These are phyloP conservation scores for Bipolaris oryzae DNA, from an alignment of 2,329 filamentous ascomycete species.

Conservation along the genomic window DNA sequence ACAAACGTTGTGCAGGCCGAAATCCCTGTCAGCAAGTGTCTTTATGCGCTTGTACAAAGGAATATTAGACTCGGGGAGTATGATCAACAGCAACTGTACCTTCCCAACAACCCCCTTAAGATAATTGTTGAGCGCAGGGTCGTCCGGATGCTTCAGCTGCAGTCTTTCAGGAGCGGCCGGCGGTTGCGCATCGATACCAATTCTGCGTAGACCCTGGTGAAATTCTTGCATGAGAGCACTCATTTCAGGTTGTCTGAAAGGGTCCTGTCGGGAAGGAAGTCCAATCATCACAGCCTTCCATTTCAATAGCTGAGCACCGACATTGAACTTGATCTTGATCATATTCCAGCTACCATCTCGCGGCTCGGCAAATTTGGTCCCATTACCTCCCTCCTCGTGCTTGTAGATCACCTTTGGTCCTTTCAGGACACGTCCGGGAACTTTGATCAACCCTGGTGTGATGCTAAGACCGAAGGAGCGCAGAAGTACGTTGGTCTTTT, in stretches of 20 bases:
- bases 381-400: neutral
- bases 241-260: constrained; percentile 11
- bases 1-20: constrained; percentile 32
- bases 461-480: constrained; percentile 66
- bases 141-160: constrained; percentile 10
- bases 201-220: constrained; percentile 11
- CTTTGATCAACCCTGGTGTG: constrained; percentile 66
- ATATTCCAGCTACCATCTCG: constrained; percentile 63
- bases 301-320: constrained; percentile 7
- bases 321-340: constrained; percentile 27
- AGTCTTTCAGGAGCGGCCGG: constrained; percentile 11
- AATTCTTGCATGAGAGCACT: constrained; percentile 16
- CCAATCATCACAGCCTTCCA: constrained; percentile 25
- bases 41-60: constrained; percentile 34
- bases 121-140: constrained; percentile 1
- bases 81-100: constrained; percentile 24
- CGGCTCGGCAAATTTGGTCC: constrained; percentile 39
- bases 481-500: constrained; percentile 21
- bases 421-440: constrained; percentile 69
- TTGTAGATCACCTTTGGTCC: constrained; percentile 66
- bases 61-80: constrained; percentile 23
- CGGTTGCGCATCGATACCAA: constrained; percentile 17
- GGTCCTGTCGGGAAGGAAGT: constrained; percentile 5
- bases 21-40: constrained; percentile 25
- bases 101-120: constrained; percentile 6